phyloP scores from a whole-genome alignment of 495 filamentous ascomycete species.

The Melanomma pulvis-pyrius region DNA sequence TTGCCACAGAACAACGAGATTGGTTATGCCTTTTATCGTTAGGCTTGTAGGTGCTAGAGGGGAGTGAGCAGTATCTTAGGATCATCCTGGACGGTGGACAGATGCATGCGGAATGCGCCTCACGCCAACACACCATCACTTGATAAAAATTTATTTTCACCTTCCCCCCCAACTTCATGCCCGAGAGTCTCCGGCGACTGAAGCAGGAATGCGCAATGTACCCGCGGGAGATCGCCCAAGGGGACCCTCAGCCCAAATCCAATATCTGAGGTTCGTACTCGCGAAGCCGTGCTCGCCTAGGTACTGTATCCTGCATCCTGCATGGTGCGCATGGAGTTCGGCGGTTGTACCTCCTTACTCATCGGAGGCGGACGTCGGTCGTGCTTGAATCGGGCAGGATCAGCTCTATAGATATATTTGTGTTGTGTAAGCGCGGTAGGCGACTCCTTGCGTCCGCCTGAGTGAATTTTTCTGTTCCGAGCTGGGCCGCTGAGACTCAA shows the following conservation, averaged over 20 bases:
- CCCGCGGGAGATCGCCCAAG: slow-evolving; percentile 24
- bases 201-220: slow-evolving; percentile 12
- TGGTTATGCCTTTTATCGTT: too few species aligned
- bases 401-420: background rate
- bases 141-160: background rate
- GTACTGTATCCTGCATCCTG: slow-evolving; percentile 1
- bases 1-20: too few species aligned
- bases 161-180: background rate
- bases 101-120: slow-evolving; percentile 2
- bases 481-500: background rate
- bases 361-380: slow-evolving; percentile 8
- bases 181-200: slow-evolving; percentile 24
- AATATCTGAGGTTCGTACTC: background rate
- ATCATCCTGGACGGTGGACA: background rate
- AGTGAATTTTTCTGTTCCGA: background rate
- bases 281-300: background rate
- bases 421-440: background rate
- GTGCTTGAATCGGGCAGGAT: slow-evolving; percentile 3
- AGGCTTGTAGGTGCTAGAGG: too few species aligned
- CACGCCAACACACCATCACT: too few species aligned
- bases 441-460: background rate
- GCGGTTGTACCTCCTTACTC: background rate
- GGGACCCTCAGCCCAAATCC: background rate
- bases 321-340: background rate
- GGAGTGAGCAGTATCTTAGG: too few species aligned